phyloP scores from a whole-genome alignment of 2,329 filamentous ascomycete genomes.

The Septoria linicola region DNA sequence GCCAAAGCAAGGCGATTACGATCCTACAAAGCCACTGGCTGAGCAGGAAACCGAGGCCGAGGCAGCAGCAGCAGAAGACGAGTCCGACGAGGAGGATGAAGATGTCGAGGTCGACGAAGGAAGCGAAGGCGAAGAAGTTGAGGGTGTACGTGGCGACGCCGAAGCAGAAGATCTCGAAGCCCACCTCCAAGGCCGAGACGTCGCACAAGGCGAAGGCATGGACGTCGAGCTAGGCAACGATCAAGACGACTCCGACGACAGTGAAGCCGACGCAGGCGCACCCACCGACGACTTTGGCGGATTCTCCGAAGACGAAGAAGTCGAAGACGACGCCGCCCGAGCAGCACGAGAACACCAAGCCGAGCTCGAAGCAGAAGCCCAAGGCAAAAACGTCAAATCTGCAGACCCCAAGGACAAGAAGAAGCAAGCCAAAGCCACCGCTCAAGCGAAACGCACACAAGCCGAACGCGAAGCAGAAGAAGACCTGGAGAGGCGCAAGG shows the following conservation, averaged over 20 bases:
- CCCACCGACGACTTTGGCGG: conserved; percentile 48
- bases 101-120: conserved; percentile 49
- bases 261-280: conserved; percentile 49
- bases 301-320: conserved; percentile 51
- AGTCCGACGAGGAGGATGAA: conserved; percentile 48
- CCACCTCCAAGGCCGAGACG: conserved; percentile 28
- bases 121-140: conserved; percentile 40
- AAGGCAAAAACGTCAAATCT: conserved; percentile 56
- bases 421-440: conserved; percentile 64
- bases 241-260: conserved; percentile 48
- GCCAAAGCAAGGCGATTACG: conserved; percentile 80
- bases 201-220: conserved; percentile 45
- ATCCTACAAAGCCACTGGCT: conserved; percentile 80
- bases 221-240: conserved; percentile 44
- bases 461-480: conserved; percentile 70
- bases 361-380: conserved; percentile 89
- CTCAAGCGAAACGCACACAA: conserved; percentile 66
- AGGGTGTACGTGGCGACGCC: conserved; percentile 36
- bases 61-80: conserved; percentile 57
- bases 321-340: conserved; percentile 59
- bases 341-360: conserved; percentile 72
- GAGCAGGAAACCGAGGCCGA: conserved; percentile 88
- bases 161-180: conserved; percentile 41
- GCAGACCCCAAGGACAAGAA: conserved; percentile 56
- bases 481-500: conserved; percentile 88